Conservation (phyloP, 768 basidiomycete genomes). For the Pisolithus marmoratus region DNA sequence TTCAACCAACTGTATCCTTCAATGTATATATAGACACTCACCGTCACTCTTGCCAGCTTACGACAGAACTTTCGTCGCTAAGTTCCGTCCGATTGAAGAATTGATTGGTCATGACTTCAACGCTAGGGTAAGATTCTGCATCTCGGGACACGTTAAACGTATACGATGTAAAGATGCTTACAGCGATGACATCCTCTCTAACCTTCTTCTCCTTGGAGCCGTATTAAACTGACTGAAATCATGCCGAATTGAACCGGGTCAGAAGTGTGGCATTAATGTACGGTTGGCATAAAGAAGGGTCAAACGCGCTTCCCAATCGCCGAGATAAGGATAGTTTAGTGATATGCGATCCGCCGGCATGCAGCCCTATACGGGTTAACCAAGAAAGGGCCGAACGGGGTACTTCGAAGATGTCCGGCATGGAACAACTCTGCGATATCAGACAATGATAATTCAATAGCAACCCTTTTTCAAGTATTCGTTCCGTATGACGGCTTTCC, state of each 20-base stretch:
- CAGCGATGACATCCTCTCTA: slow-evolving; percentile 70
- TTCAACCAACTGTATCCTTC: slow-evolving; percentile 86
- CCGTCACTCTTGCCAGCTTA: slow-evolving; percentile 94
- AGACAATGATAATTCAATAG: slow-evolving; percentile 92
- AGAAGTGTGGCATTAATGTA: too few relatives aligned
- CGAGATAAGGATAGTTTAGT: slow-evolving; percentile 96
- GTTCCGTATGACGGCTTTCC: slow-evolving; percentile 52
- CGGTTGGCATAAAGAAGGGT: too few relatives aligned
- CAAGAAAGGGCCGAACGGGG: slow-evolving; percentile 97
- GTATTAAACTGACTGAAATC: slow-evolving; percentile 87
- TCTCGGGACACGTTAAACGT: slow-evolving; percentile 92
- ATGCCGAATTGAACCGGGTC: slow-evolving; percentile 58
- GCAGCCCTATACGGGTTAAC: too few relatives aligned
- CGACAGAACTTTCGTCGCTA: slow-evolving; percentile 73
- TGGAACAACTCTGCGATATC: slow-evolving; percentile 99
- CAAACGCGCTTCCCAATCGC: slow-evolving; percentile 98
- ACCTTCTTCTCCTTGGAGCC: slow-evolving; percentile 73
- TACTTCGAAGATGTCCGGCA: slow-evolving; percentile 92
- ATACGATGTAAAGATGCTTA: slow-evolving; percentile 89
- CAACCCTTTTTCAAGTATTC: slow-evolving; percentile 80
- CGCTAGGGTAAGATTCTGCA: slow-evolving; percentile 61
- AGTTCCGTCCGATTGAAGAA: slow-evolving; percentile 96
- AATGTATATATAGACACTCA: slow-evolving; percentile 85
- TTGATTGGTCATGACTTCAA: slow-evolving; percentile 71
- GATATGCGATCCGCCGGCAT: too few relatives aligned